Base-by-base conservation (phyloP, 2,329 filamentous ascomycete species). In the Pyricularia pennisetigena region DNA sequence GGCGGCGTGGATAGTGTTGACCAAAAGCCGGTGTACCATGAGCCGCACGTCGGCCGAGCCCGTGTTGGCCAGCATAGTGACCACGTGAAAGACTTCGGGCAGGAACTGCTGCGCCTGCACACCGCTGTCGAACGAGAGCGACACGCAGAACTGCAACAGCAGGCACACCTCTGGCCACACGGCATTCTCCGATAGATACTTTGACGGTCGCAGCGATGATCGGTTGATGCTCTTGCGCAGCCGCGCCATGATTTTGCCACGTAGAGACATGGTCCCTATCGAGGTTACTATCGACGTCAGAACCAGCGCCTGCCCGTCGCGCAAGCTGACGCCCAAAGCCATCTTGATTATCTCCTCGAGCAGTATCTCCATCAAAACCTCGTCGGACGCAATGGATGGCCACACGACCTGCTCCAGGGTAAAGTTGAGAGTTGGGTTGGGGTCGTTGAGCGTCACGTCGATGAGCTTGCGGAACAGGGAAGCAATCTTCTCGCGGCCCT, bases 121-220 rank as follows among this genome's bases (percentile, higher is more conserved):
- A 26, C 87, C 86, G 71, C 85, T 88, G 74, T 90, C 86, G 71
- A 91, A 91, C 1, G 88, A 90, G 66, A 90, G 79, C 1, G 87
- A 85, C 16, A 90, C 78, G 70, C 87, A 90, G 71, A 91, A 88
- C 64, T 88, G 86, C 65, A 91, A 79, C 35, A 91, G 78, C 64
- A 90, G 82, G 73, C 88, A 89, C 30, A 91, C 86, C 75, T 91
- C 88, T n/a, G 82, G 78, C 88, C 88, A 91, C 9, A 90, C 87
- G 1, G 83, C 81, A 71, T 90, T 90, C 69, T 91, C 88, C 9
- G 87, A 85, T 1, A 91, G 79, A 67, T 85, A 81, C 71, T 85
- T 85, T 1, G 88, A 90, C n/a, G 88, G 87, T 54, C 88, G 82
- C 67, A 90, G 78, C 0, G 88, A 90, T 6, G 88, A 89, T 69